Evolutionary conservation across 1,284 basidiomycete species (phyloP).

Genomic region (Sutorius eximius): DNA sequence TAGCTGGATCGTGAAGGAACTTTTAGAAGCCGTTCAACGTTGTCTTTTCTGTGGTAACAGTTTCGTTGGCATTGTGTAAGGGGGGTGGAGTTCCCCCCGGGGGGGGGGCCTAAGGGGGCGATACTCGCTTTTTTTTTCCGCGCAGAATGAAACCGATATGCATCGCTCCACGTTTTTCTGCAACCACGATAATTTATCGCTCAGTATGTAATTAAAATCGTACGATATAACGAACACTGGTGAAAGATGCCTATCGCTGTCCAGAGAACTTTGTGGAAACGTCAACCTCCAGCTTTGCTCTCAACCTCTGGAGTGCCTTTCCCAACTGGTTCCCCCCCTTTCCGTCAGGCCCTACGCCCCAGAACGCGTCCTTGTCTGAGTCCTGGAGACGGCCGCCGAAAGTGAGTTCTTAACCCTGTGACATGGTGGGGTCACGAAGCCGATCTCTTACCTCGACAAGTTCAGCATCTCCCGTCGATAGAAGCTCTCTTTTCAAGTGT

Average conservation of each 20-base stretch:
- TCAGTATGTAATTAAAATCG: constrained; percentile 31
- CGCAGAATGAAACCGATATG: constrained; percentile 32
- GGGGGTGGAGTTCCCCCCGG: constrained; percentile 5
- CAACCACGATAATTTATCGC: constrained; percentile 29
- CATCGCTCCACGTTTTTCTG: constrained; percentile 27
- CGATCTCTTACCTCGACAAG: constrained; percentile 36
- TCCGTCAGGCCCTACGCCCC: constrained; percentile 38
- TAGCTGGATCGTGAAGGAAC: constrained; percentile 63
- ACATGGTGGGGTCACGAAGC: background rate
- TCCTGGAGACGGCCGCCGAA: constrained; percentile 29
- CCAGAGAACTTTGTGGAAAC: constrained; percentile 13
- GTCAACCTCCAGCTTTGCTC: constrained; percentile 31
- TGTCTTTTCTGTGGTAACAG: constrained; percentile 68
- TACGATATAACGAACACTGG: constrained; percentile 29
- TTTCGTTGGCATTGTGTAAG: constrained; percentile 57
- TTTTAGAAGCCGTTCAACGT: constrained; percentile 60
- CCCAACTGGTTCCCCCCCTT: constrained; percentile 40
- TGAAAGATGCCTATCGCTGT: constrained; percentile 29
- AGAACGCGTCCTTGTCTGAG: constrained; percentile 40
- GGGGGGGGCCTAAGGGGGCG: constrained; percentile 32
- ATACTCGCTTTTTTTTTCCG: constrained; percentile 25
- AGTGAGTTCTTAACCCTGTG: constrained; percentile 20
- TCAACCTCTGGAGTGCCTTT: constrained; percentile 38
- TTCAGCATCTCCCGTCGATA: constrained; percentile 37
- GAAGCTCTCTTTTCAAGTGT: constrained; percentile 34